A percentile compares a stretch with the other conserved stretches of the same genome.
These are phyloP conservation scores for Ustilago hordei DNA, from an alignment of 1,284 basidiomycete species.

Conservation along the genomic window DNA sequence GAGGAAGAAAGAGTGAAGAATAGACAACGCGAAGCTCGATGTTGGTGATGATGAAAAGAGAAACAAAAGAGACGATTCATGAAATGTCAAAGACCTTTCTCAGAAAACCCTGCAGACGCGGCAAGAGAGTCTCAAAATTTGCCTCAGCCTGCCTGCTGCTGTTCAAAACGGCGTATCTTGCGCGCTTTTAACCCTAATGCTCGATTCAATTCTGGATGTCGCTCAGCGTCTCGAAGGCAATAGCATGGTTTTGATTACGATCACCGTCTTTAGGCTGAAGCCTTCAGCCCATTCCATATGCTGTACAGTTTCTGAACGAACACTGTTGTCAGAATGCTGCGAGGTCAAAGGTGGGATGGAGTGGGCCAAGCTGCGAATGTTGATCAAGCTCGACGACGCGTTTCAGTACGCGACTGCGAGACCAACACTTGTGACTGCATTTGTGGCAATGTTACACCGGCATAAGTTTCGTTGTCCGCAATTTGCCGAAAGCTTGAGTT, in stretches of 20 bases:
- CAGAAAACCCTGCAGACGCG: slow-evolving; percentile 6
- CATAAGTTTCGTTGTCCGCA: background rate
- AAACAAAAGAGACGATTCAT: slow-evolving; percentile 4
- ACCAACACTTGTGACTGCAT: slow-evolving; percentile 10
- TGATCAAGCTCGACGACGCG: background rate
- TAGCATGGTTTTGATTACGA: background rate
- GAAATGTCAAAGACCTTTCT: background rate
- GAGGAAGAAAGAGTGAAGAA: background rate
- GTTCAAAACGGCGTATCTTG: background rate
- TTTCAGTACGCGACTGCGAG: background rate
- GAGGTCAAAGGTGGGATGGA: background rate
- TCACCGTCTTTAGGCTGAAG: background rate
- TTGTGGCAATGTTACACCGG: background rate
- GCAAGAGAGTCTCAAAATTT: background rate
- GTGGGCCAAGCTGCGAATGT: background rate
- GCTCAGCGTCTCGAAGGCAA: background rate
- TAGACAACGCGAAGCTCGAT: background rate
- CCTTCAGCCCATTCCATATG: background rate
- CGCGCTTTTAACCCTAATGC: background rate
- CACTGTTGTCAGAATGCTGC: background rate
- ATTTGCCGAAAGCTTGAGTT: background rate
- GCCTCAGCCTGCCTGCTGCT: slow-evolving; percentile 2
- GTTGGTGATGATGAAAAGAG: slow-evolving; percentile 1
- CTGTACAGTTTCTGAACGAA: no score
- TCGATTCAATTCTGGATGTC: background rate